Conservation (phyloP, 164 flowering plant species). For the Litsea cubeba region DNA sequence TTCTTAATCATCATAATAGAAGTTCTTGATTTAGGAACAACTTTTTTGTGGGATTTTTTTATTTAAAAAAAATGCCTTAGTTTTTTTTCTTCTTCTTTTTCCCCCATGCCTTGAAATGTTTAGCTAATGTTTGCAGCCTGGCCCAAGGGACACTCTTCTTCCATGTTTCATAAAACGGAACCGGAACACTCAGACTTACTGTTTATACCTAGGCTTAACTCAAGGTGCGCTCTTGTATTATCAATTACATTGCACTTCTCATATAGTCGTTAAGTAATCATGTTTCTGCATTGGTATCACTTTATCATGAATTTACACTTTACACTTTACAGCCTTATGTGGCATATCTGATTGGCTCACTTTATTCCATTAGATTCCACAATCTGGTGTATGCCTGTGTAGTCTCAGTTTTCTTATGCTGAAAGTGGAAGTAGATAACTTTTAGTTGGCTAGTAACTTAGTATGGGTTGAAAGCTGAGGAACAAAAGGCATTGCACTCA, state of each 20-base stretch:
- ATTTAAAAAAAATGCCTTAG: too few relatives aligned
- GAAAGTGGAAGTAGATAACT: background rate
- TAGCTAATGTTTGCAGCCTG: conserved; percentile 58
- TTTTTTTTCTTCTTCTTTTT: background rate
- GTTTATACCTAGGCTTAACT: conserved; percentile 63
- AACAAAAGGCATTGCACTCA: background rate
- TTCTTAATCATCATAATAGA: background rate
- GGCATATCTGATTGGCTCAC: background rate
- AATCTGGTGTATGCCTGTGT: background rate
- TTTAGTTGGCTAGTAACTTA: background rate
- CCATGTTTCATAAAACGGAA: conserved; percentile 82
- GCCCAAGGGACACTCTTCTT: conserved; percentile 62
- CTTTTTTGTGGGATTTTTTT: background rate
- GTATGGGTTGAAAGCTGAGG: background rate
- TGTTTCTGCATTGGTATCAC: background rate
- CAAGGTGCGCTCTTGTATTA: conserved; percentile 39
- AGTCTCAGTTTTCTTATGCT: too few relatives aligned
- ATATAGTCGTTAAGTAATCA: background rate
- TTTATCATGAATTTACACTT: background rate
- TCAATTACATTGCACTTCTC: background rate
- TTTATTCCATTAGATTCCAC: background rate
- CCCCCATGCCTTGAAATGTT: background rate
- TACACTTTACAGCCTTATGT: background rate
- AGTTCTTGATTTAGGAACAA: background rate
- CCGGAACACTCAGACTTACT: conserved; percentile 54